These are phyloP conservation scores for Rickenella mellea DNA, from an alignment of 768 basidiomycete species.

Conservation along the genomic window DNA sequence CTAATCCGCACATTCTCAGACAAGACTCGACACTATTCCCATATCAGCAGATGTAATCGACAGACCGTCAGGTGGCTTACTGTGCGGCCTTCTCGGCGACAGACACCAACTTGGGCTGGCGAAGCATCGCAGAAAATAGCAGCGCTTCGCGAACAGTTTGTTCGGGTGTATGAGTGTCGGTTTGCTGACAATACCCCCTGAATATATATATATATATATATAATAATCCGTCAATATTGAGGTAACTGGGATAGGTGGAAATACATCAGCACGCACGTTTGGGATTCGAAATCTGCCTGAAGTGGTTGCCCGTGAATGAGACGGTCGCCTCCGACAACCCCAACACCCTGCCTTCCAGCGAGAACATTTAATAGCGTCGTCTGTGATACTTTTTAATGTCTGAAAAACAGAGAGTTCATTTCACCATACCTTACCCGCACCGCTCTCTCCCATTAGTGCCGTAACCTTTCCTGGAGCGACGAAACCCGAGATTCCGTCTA, in stretches of 20 bases:
- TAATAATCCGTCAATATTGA: conserved; percentile 3
- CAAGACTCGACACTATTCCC: conserved; percentile 16
- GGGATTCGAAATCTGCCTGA: conserved; percentile 24
- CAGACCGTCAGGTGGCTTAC: conserved; percentile 2
- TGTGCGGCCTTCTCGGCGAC: conserved; percentile 28
- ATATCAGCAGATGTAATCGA: neutral
- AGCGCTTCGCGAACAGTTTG: conserved; percentile 30
- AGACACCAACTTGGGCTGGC: conserved; percentile 25
- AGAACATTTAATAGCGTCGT: conserved; percentile 28
- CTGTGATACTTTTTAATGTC: neutral
- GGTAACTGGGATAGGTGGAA: no score
- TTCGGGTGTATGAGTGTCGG: conserved; percentile 24
- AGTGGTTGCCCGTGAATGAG: conserved; percentile 19
- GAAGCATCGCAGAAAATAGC: conserved; percentile 27
- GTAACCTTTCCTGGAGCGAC: conserved; percentile 72
- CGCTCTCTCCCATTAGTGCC: conserved; percentile 64
- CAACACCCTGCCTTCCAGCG: conserved; percentile 3
- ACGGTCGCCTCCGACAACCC: conserved; percentile 10
- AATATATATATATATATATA: conserved; percentile 5
- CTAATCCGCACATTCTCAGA: conserved; percentile 32
- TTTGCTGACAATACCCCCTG: conserved; percentile 30
- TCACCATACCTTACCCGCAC: conserved; percentile 32
- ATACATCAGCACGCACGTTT: conserved; percentile 22
- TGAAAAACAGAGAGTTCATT: neutral
- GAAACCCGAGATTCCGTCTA: conserved; percentile 71